A percentile compares a stretch with the other conserved stretches of the same genome.
Conservation (phyloP, 2,329 filamentous ascomycete species). For the Penicillium sclerotiorum region DNA sequence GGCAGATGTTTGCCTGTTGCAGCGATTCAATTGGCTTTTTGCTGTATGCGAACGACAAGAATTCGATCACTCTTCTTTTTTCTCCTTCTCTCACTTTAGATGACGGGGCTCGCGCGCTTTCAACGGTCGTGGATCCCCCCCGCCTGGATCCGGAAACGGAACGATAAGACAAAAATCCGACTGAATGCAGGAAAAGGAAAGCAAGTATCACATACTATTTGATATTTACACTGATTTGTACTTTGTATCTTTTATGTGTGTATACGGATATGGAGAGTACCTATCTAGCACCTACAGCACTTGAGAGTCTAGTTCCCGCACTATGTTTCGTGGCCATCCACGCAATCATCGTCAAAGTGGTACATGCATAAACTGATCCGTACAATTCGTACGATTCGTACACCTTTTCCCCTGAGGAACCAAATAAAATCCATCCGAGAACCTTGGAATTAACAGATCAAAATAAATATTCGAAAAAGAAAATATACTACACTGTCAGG, state of each 20-base stretch:
- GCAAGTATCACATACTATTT: not conserved
- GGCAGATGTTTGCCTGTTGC: not conserved
- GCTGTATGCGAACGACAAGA: no score
- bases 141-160: constrained; percentile 41
- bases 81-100: constrained; percentile 6
- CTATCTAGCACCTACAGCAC: no score
- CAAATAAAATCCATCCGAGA: no score
- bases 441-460: no score
- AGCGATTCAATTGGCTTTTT: not conserved
- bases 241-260: no score
- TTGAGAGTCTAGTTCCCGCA: not conserved
- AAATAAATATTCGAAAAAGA: not conserved
- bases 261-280: no score
- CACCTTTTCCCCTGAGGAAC: no score
- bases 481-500: not conserved
- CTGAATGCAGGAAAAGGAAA: constrained; percentile 17
- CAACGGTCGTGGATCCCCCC: constrained; percentile 37
- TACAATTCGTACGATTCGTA: not conserved
- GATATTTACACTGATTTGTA: not conserved
- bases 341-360: constrained; percentile 16
- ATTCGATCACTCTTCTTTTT: not conserved
- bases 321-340: constrained; percentile 19
- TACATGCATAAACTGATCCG: constrained; percentile 6
- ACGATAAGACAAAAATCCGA: constrained; percentile 23
- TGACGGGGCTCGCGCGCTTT: no score